Evolutionary conservation across 306 rosid genomes (phyloP).

Genomic region (Pueraria montana): DNA sequence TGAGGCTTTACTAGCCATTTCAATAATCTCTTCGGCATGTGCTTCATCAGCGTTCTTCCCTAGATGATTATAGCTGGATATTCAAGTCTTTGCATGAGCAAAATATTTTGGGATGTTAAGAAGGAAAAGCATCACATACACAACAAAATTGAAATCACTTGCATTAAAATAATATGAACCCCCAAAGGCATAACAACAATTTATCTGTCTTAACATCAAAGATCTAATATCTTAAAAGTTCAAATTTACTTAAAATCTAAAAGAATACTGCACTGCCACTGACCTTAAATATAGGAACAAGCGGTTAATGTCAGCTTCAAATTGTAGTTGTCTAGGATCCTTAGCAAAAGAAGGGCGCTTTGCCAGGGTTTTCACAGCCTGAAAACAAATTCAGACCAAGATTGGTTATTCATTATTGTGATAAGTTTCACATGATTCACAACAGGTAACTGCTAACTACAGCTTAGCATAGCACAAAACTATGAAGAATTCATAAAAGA

Average conservation of each 20-base stretch:
- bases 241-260: slow-evolving; percentile 15
- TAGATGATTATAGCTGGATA: slow-evolving; percentile 78
- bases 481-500: neutral
- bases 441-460: neutral
- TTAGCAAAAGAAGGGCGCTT: slow-evolving; percentile 66
- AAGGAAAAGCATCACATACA: slow-evolving; percentile 18
- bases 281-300: slow-evolving; percentile 89
- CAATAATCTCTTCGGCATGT: slow-evolving; percentile 76
- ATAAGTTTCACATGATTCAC: slow-evolving; percentile 25
- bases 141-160: slow-evolving; percentile 9
- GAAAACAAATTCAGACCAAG: slow-evolving; percentile 37
- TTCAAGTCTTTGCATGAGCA: slow-evolving; percentile 57
- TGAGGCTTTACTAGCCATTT: slow-evolving; percentile 76
- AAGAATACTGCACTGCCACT: neutral
- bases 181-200: slow-evolving; percentile 17
- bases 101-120: slow-evolving; percentile 28
- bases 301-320: slow-evolving; percentile 86
- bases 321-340: slow-evolving; percentile 82
- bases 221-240: slow-evolving; percentile 1
- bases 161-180: slow-evolving; percentile 16
- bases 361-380: slow-evolving; percentile 77
- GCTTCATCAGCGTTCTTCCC: slow-evolving; percentile 74
- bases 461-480: slow-evolving; percentile 27
- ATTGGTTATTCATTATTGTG: neutral
- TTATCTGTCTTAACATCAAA: neutral